Base-by-base conservation (phyloP, 2,329 filamentous ascomycete species). In the Fusarium subtropicale region DNA sequence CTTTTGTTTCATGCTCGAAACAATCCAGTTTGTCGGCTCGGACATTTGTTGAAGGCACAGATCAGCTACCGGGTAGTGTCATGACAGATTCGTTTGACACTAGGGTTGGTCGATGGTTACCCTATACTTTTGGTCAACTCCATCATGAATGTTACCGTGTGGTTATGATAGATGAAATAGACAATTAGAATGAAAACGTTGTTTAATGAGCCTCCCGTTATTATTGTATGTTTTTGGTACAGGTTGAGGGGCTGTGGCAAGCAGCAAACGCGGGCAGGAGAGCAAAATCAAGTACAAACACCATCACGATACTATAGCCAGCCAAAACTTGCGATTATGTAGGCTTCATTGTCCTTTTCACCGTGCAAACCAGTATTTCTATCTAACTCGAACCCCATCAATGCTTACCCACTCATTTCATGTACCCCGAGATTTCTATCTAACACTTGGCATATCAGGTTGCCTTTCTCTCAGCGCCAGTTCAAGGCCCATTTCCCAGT, bases 381-480 rank as follows among this genome's bases (percentile, higher is more conserved):
- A 64, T 67, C 62, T 70, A 59, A 67, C 63, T 68, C 42, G 45
- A 56, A 60, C 42, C 58, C 67, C 53, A 54, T 60, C 44, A 64
- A 69, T 70, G 42, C 67, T 60, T 41, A 44, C 24, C 58, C 39
- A 70, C 54, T 68, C 42, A 45, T 56, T 68, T 44, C 42, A 51
- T 36, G 50, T 47, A 45, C 24, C 52, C 66, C 53, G 33, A 24
- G 54, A 54, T 33, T 44, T 69, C 67, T 64, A 69, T 64, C 67
- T 69, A 52, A 69, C 67, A 52, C 41, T 22, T 45, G 64, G 62
- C 66, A 60, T 59, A 50, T 41, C 48, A 42, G 42, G 42, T 41
- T 66, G 61, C 62, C 61, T 38, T 55, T 59, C 45, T 62, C 46
- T 38, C 33, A 61, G 45, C 50, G 33, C 59, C 56, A 60, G 41